Conservation (phyloP, 257 asterid genomes). For the Primulina tabacum region DNA sequence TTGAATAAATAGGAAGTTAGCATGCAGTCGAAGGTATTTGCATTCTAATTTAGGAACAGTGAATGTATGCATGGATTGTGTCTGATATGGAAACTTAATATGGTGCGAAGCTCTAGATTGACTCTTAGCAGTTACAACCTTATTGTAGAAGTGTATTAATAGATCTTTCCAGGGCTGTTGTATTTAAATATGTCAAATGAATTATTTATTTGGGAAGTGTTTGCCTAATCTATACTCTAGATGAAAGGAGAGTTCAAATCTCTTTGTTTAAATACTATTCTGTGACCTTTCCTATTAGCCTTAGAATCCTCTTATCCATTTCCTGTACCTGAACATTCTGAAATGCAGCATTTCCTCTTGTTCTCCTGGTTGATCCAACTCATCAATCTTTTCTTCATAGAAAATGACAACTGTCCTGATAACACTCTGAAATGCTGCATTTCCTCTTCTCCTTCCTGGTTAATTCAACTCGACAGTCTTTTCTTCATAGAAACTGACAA, state of each 20-base stretch:
- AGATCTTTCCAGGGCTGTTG: not conserved
- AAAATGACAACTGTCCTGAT: not conserved
- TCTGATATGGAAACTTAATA: not conserved
- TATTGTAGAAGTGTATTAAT: not conserved
- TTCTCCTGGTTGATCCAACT: not conserved
- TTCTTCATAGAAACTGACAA: not conserved
- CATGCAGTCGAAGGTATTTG: not conserved
- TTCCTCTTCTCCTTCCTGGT: not conserved
- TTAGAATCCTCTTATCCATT: not conserved
- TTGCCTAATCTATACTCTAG: not conserved
- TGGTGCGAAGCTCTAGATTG: not conserved
- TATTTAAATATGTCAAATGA: not conserved
- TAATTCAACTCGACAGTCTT: not conserved
- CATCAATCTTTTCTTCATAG: not conserved
- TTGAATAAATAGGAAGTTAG: not conserved
- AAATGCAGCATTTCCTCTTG: not conserved
- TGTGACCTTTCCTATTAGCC: not conserved
- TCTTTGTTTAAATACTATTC: not conserved
- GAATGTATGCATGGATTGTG: not conserved
- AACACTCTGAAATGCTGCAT: too few relatives aligned
- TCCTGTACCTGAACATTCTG: not conserved
- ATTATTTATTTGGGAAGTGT: not conserved
- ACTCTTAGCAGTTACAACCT: not conserved
- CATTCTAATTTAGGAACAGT: not conserved
- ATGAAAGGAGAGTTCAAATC: not conserved